A percentile compares a stretch with the other conserved stretches of the same genome.
Evolutionary conservation across 1,284 basidiomycete genomes (phyloP).

Genomic region (Xanthoconium separans): DNA sequence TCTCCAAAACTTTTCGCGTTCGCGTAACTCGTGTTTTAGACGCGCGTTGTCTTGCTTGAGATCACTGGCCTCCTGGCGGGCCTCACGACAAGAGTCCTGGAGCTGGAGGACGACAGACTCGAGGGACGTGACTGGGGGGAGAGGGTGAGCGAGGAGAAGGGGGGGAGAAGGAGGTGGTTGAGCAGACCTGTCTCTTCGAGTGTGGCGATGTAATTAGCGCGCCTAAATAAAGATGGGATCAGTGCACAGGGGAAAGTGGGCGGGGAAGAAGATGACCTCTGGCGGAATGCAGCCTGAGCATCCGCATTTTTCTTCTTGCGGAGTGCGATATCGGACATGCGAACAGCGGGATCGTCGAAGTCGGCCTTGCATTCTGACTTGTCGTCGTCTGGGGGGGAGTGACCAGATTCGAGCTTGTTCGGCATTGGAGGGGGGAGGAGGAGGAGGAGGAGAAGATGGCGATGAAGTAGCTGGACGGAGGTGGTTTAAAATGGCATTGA

Average conservation of each 20-base stretch:
- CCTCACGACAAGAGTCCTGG: slow-evolving; percentile 74
- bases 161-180: slow-evolving; percentile 15
- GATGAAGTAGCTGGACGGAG: slow-evolving; percentile 17
- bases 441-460: slow-evolving; percentile 16
- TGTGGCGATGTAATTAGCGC: slow-evolving; percentile 84
- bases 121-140: slow-evolving; percentile 60
- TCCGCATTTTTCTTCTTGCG: slow-evolving; percentile 85
- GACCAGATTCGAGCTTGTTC: slow-evolving; percentile 39
- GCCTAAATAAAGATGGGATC: slow-evolving; percentile 51
- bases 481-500: slow-evolving; percentile 52
- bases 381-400: slow-evolving; percentile 38
- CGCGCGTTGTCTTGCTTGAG: slow-evolving; percentile 64
- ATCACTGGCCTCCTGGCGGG: slow-evolving; percentile 55
- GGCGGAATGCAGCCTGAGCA: slow-evolving; percentile 55
- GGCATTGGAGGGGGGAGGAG: slow-evolving; percentile 37
- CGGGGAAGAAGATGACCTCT: slow-evolving; percentile 25
- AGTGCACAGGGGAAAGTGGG: slow-evolving; percentile 12
- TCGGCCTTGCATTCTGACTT: slow-evolving; percentile 38
- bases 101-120: slow-evolving; percentile 78
- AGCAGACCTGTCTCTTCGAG: slow-evolving; percentile 78
- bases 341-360: slow-evolving; percentile 34
- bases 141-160: slow-evolving; percentile 18
- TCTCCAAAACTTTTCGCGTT: slow-evolving; percentile 71
- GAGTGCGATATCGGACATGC: slow-evolving; percentile 60
- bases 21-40: slow-evolving; percentile 59